Evolutionary conservation across 306 rosid genomes (phyloP).

Genomic region (Vigna reflexopilosa): DNA sequence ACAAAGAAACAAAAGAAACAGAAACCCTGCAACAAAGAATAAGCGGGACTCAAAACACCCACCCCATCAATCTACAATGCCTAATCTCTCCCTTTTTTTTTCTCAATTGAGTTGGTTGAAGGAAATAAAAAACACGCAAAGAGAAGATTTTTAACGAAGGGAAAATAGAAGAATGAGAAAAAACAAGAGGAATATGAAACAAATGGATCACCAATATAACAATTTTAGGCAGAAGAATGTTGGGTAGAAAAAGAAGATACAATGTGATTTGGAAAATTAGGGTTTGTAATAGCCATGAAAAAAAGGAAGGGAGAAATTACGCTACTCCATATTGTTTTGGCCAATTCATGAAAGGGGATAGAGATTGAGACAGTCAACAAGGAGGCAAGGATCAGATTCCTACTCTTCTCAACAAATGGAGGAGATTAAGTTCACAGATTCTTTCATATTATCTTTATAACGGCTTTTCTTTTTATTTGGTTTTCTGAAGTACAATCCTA

Average conservation of each 20-base stretch:
- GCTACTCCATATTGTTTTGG: not conserved
- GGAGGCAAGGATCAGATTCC: not conserved
- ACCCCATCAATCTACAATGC: conserved; percentile 22
- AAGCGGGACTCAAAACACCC: not conserved
- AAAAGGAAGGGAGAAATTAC: not conserved
- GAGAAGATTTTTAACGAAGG: not conserved
- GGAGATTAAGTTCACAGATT: conserved; percentile 8
- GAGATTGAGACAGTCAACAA: not conserved
- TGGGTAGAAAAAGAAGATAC: not conserved
- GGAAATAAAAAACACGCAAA: conserved; percentile 25
- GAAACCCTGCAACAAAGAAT: conserved; percentile 35
- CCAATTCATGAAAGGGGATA: not conserved
- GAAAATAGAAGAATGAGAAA: not conserved
- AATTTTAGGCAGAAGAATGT: not conserved
- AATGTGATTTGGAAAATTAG: conserved; percentile 27
- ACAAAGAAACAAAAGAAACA: conserved; percentile 7
- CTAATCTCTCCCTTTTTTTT: not conserved
- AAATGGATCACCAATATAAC: not conserved
- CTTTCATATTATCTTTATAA: not conserved
- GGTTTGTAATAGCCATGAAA: conserved; percentile 32
- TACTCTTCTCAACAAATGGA: not conserved
- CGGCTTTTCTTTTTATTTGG: too few species aligned
- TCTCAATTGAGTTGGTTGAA: conserved; percentile 30
- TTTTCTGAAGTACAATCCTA: too few species aligned
- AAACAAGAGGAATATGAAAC: not conserved